phyloP scores from a whole-genome alignment of 768 basidiomycete genomes.

The Symmetrospora coprosmae region DNA sequence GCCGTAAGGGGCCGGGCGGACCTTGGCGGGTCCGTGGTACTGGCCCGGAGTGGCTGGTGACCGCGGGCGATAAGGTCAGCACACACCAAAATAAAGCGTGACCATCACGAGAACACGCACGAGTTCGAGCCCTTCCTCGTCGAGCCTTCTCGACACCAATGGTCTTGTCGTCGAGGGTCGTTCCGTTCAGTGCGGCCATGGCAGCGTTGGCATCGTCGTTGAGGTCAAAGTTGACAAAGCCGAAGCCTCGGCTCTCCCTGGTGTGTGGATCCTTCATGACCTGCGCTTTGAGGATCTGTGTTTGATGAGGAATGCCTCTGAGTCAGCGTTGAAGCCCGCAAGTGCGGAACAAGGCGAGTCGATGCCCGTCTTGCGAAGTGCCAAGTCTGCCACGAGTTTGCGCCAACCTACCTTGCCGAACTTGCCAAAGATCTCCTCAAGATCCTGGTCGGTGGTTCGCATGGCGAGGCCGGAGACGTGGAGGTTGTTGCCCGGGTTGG shows the following conservation, averaged over 20 bases:
- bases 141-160: slow-evolving; percentile 90
- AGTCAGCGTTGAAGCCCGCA: too few relatives aligned
- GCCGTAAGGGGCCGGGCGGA: too few relatives aligned
- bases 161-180: slow-evolving; percentile 73
- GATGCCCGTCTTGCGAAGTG: too few relatives aligned
- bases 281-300: slow-evolving; percentile 50
- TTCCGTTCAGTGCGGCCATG: slow-evolving; percentile 64
- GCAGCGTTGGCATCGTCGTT: slow-evolving; percentile 82
- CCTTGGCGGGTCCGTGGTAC: slow-evolving; percentile 41
- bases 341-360: background rate
- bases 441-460: slow-evolving; percentile 63
- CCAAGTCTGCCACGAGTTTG: background rate
- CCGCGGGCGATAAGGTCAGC: background rate
- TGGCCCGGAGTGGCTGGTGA: slow-evolving; percentile 67
- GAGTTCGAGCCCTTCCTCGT: slow-evolving; percentile 73
- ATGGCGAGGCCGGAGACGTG: slow-evolving; percentile 51
- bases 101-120: slow-evolving; percentile 31
- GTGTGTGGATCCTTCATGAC: slow-evolving; percentile 57
- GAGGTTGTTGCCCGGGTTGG: slow-evolving; percentile 54
- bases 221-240: slow-evolving; percentile 77
- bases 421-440: slow-evolving; percentile 77
- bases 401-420: slow-evolving; percentile 56
- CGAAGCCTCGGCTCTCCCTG: slow-evolving; percentile 62
- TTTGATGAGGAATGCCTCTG: background rate
- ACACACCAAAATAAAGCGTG: background rate